phyloP scores from a whole-genome alignment of 345 rosid species.

The Citrus mangshanensis region DNA sequence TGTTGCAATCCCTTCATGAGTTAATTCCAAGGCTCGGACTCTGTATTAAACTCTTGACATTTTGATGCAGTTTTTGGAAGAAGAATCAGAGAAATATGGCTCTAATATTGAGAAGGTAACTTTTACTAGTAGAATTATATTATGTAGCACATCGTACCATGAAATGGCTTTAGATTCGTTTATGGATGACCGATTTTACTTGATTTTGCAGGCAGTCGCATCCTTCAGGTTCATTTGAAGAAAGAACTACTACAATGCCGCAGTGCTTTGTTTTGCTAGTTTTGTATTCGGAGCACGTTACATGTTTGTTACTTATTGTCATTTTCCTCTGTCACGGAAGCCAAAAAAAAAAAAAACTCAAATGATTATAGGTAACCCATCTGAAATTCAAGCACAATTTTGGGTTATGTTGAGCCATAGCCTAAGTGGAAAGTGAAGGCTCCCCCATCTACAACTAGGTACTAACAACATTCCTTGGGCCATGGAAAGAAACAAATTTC shows the following conservation, averaged over 20 bases:
- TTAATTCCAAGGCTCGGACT: neutral
- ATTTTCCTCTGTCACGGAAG: neutral
- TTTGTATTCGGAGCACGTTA: neutral
- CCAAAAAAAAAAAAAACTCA: neutral
- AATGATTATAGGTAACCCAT: no score
- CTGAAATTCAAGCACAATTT: neutral
- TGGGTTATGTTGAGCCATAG: neutral
- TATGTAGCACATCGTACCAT: neutral
- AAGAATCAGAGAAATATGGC: conserved; percentile 54
- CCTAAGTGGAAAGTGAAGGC: neutral
- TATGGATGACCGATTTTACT: neutral
- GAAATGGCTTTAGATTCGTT: neutral
- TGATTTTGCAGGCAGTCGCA: conserved; percentile 53
- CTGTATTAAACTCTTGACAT: neutral
- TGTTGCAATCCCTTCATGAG: neutral
- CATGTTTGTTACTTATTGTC: neutral
- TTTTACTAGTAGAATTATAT: neutral
- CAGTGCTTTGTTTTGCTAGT: neutral
- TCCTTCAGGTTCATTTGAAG: conserved; percentile 72
- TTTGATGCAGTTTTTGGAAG: conserved; percentile 60
- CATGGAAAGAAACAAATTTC: neutral
- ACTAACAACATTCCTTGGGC: no score
- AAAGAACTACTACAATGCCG: neutral
- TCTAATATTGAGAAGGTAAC: conserved; percentile 65
- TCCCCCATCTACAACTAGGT: neutral